Evolutionary conservation across 2,329 filamentous ascomycete genomes (phyloP).

Genomic region (Geosmithia flava): DNA sequence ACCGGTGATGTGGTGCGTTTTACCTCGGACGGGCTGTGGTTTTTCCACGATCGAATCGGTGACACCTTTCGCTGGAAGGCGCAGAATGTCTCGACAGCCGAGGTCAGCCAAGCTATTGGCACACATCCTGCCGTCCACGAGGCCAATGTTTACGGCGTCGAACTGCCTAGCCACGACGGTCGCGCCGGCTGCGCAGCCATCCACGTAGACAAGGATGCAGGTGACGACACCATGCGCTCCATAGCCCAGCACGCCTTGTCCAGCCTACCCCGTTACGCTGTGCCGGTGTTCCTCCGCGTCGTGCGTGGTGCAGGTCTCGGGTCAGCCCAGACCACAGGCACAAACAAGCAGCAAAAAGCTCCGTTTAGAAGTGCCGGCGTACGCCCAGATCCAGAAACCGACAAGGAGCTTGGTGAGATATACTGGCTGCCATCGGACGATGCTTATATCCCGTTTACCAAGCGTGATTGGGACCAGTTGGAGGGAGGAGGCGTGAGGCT

Average conservation of each 20-base stretch:
- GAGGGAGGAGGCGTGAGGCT: constrained; percentile 59
- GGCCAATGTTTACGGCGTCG: constrained; percentile 78
- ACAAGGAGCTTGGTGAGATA: constrained; percentile 33
- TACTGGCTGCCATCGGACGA: constrained; percentile 54
- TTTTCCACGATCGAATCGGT: constrained; percentile 71
- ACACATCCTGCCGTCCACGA: constrained; percentile 55
- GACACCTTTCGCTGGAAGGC: constrained; percentile 75
- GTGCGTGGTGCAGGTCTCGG: constrained; percentile 23
- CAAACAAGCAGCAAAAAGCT: constrained; percentile 82
- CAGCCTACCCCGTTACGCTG: constrained; percentile 59
- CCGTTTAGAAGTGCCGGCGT: constrained; percentile 61
- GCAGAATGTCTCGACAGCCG: constrained; percentile 71
- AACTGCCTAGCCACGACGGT: constrained; percentile 70
- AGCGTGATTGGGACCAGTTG: constrained; percentile 57
- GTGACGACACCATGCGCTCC: constrained; percentile 35
- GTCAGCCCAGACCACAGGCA: constrained; percentile 58
- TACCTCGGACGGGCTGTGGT: constrained; percentile 59
- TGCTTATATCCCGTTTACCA: constrained; percentile 53
- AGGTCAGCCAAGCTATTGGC: constrained; percentile 67
- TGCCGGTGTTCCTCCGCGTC: constrained; percentile 66
- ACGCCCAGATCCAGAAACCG: constrained; percentile 35
- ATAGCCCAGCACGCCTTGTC: constrained; percentile 46
- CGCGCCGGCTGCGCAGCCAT: constrained; percentile 72
- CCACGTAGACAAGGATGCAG: constrained; percentile 35
- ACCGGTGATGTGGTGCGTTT: constrained; percentile 71